Evolutionary conservation across 2,329 filamentous ascomycete genomes (phyloP).

Genomic region (Dactylellina drechsleri): DNA sequence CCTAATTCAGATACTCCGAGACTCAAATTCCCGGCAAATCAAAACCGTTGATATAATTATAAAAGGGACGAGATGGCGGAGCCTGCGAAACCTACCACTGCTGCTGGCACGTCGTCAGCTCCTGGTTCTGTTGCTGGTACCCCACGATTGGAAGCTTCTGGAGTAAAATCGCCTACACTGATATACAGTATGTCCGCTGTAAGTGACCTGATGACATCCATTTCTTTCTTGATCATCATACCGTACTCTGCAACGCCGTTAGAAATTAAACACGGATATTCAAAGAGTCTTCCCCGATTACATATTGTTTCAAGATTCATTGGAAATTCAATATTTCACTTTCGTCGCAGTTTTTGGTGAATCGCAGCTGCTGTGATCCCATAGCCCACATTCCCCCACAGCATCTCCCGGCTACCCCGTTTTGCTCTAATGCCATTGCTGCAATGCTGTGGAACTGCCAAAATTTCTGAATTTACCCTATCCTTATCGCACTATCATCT

Average conservation of each 20-base stretch:
- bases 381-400: neutral
- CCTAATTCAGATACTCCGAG: constrained; percentile 22
- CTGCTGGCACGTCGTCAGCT: constrained; percentile 16
- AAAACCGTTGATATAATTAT: constrained; percentile 7
- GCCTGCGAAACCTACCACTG: constrained; percentile 20
- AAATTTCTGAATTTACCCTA: constrained; percentile 38
- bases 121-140: constrained; percentile 29
- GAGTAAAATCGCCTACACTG: constrained; percentile 51
- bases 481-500: constrained; percentile 40
- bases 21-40: constrained; percentile 38
- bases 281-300: constrained; percentile 28
- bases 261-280: constrained; percentile 1
- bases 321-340: neutral
- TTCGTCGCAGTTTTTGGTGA: neutral
- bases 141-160: constrained; percentile 49
- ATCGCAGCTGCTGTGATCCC: neutral
- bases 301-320: constrained; percentile 17
- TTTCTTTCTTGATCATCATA: no score
- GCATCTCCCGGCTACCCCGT: constrained; percentile 1
- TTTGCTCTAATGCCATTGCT: constrained; percentile 30
- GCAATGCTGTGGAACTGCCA: constrained; percentile 22
- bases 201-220: constrained; percentile 24
- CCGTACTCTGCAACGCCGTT: no score
- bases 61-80: constrained; percentile 37
- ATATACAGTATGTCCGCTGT: constrained; percentile 54